Evolutionary conservation across 2,329 filamentous ascomycete species (phyloP).

Genomic region (Epichloe brachyelytri): DNA sequence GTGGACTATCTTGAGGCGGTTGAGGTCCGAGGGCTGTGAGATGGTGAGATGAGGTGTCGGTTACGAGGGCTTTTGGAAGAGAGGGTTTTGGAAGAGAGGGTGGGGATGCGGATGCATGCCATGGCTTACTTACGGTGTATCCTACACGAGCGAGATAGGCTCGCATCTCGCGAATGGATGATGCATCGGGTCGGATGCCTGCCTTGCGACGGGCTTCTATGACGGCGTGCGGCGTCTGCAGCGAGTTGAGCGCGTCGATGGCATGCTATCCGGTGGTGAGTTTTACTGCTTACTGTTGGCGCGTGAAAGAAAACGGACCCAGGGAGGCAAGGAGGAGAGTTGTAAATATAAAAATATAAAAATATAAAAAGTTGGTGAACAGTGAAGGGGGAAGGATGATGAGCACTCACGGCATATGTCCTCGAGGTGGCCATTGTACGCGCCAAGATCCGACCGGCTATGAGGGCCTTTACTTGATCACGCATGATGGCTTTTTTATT

Average conservation of each 20-base stretch:
- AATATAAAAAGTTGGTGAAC: neutral
- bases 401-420: conserved; percentile 21
- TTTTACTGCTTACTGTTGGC: neutral
- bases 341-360: too few relatives aligned
- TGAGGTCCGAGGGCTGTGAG: conserved; percentile 32
- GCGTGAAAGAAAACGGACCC: too few relatives aligned
- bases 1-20: conserved; percentile 53
- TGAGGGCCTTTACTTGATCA: neutral
- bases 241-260: conserved; percentile 70
- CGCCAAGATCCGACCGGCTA: conserved; percentile 8
- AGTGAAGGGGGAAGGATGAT: neutral
- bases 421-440: conserved; percentile 19
- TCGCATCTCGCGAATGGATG: conserved; percentile 64
- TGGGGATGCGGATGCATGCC: too few relatives aligned
- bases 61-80: too few relatives aligned
- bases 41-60: neutral
- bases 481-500: neutral
- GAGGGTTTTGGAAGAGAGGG: too few relatives aligned
- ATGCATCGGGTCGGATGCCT: conserved; percentile 55
- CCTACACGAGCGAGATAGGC: conserved; percentile 66
- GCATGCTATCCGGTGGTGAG: conserved; percentile 50
- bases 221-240: conserved; percentile 77
- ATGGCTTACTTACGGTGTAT: conserved; percentile 42
- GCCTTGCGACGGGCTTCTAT: conserved; percentile 68
- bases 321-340: neutral